phyloP scores from a whole-genome alignment of 1,284 basidiomycete genomes.

The Apiotrichum gamsii region DNA sequence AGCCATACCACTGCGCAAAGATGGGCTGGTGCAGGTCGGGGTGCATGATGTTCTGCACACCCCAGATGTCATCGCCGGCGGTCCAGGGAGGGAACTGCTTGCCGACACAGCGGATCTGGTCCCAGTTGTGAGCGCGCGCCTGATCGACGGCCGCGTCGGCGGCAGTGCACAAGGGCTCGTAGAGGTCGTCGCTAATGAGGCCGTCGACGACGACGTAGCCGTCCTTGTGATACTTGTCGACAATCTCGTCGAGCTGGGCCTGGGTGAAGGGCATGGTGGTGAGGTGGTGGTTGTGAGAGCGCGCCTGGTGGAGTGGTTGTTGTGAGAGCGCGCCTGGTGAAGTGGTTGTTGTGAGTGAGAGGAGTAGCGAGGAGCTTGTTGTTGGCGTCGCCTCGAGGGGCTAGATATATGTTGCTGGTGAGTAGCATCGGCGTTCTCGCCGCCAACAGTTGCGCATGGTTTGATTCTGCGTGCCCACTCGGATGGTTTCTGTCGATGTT shows the following conservation, averaged over 20 bases:
- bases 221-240: slow-evolving; percentile 54
- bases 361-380: too few species aligned
- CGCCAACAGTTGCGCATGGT: too few species aligned
- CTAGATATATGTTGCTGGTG: too few species aligned
- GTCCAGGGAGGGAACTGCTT: slow-evolving; percentile 76
- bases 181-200: slow-evolving; percentile 54
- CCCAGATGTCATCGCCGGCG: too few species aligned
- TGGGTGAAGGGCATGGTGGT: slow-evolving; percentile 18
- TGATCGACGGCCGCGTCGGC: slow-evolving; percentile 54
- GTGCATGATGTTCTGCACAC: slow-evolving; percentile 73
- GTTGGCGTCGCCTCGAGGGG: too few species aligned
- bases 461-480: too few species aligned
- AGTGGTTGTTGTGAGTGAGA: too few species aligned
- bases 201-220: slow-evolving; percentile 66
- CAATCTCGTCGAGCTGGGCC: slow-evolving; percentile 19
- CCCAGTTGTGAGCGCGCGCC: slow-evolving; percentile 62
- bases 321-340: too few species aligned
- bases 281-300: too few species aligned
- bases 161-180: slow-evolving; percentile 52
- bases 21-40: slow-evolving; percentile 58
- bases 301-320: too few species aligned
- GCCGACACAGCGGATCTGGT: slow-evolving; percentile 65
- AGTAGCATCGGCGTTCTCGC: too few species aligned
- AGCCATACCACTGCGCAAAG: slow-evolving; percentile 65
- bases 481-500: too few species aligned